These are phyloP conservation scores for Hansenula sp. DNA, from an alignment of 1,139 yeast genomes.

Conservation along the genomic window DNA sequence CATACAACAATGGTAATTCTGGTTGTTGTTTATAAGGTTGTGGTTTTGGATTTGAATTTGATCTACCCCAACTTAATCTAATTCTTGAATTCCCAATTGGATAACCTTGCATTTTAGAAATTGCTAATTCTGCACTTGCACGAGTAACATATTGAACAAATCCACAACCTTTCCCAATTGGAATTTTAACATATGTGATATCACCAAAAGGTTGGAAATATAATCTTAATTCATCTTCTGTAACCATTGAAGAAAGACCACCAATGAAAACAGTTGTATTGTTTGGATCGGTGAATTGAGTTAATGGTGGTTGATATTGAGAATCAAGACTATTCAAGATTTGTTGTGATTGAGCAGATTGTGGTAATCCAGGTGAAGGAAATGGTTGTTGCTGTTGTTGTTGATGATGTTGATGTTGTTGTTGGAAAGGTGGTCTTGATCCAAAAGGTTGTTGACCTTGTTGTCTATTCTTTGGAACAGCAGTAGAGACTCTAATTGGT, in stretches of 20 bases:
- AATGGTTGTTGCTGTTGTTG: constrained; percentile 6
- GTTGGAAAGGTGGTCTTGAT: neutral
- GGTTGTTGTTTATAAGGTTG: constrained; percentile 19
- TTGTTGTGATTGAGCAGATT: constrained; percentile 15
- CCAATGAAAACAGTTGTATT: constrained; percentile 96
- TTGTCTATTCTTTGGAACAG: constrained; percentile 57
- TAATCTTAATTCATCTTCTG: constrained; percentile 70
- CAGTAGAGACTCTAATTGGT: constrained; percentile 72
- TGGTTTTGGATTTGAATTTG: constrained; percentile 18
- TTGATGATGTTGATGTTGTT: constrained; percentile 12
- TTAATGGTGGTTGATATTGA: constrained; percentile 36
- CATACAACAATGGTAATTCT: constrained; percentile 19
- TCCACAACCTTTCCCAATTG: constrained; percentile 92
- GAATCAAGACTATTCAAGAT: constrained; percentile 16
- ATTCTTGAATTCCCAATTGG: constrained; percentile 83
- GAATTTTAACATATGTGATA: constrained; percentile 81
- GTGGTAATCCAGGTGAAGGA: constrained; percentile 4
- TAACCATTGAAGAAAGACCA: constrained; percentile 71
- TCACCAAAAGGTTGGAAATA: constrained; percentile 82
- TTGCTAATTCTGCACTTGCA: constrained; percentile 86
- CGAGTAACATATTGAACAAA: constrained; percentile 79
- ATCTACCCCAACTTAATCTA: constrained; percentile 85
- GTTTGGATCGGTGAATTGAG: constrained; percentile 66
- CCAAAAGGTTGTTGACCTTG: constrained; percentile 9
- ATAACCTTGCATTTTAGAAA: constrained; percentile 89